These are phyloP conservation scores for Neurospora sp. DNA, from an alignment of 495 filamentous ascomycete genomes.

Conservation along the genomic window DNA sequence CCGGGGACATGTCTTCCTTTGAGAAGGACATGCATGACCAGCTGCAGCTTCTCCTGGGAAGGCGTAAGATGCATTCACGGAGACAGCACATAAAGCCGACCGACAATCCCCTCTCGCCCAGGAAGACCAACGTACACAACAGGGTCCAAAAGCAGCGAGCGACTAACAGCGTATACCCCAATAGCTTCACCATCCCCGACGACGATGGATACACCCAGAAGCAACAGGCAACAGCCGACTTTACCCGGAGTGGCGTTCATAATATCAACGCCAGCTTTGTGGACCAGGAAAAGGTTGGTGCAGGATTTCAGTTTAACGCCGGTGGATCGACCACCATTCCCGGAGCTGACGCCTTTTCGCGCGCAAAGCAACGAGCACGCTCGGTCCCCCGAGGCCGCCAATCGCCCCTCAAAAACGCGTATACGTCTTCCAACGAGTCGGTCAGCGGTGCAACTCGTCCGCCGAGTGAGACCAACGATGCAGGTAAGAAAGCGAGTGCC, in stretches of 20 bases:
- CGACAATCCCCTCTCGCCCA: slow-evolving; percentile 1
- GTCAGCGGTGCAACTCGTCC: slow-evolving; percentile 1
- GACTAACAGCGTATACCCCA: slow-evolving; percentile 22
- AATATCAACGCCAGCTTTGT: slow-evolving; percentile 63
- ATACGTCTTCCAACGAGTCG: slow-evolving; percentile 9
- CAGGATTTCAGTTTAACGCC: slow-evolving; percentile 35
- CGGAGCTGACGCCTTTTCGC: slow-evolving; percentile 17
- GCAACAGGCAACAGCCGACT: slow-evolving; percentile 18
- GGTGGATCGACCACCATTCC: slow-evolving; percentile 16
- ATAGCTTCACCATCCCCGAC: slow-evolving; percentile 42
- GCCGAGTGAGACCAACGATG: neutral
- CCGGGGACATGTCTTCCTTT: slow-evolving; percentile 13
- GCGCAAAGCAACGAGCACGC: slow-evolving; percentile 24
- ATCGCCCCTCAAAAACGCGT: slow-evolving; percentile 15
- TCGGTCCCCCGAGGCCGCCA: slow-evolving; percentile 28
- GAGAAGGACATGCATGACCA: slow-evolving; percentile 15
- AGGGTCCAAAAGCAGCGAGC: slow-evolving; percentile 6
- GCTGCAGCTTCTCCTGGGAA: slow-evolving; percentile 16
- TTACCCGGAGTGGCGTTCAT: slow-evolving; percentile 54
- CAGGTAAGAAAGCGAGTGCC: slow-evolving; percentile 19
- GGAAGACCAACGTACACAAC: neutral
- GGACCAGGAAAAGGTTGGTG: slow-evolving; percentile 22
- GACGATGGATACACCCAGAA: slow-evolving; percentile 21
- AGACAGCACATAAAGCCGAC: neutral
- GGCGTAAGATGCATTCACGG: neutral